Percentiles rank a stretch among this genome's conserved stretches.
Evolutionary conservation across 257 asterid species (phyloP).

Genomic region (Solanum etuberosum): DNA sequence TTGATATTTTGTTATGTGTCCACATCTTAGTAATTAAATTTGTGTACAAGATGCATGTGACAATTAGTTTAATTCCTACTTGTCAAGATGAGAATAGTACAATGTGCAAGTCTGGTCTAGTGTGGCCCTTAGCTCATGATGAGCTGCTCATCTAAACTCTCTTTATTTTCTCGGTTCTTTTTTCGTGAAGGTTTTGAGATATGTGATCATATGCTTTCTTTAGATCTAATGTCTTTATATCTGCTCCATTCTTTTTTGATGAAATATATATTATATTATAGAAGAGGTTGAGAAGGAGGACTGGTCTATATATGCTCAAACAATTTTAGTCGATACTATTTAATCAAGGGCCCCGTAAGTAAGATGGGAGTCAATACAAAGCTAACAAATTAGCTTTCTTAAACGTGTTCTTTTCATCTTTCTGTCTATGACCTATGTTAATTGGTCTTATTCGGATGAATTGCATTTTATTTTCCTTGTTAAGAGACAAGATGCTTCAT

Average conservation of each 20-base stretch:
- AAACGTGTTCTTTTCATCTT: not conserved
- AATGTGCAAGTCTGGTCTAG: not conserved
- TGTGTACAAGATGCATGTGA: not conserved
- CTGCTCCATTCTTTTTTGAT: accelerated
- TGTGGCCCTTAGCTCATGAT: not conserved
- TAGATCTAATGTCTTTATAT: not conserved
- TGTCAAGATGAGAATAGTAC: not conserved
- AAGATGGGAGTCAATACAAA: no score
- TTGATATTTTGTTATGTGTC: not conserved
- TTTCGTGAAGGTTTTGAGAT: not conserved
- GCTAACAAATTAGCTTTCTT: no score
- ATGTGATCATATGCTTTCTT: not conserved
- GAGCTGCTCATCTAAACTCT: not conserved
- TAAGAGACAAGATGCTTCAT: not conserved
- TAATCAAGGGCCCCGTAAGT: no score
- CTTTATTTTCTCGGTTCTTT: not conserved
- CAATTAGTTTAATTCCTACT: not conserved
- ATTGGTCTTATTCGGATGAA: not conserved
- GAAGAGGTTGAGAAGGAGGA: not conserved
- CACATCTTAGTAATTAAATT: not conserved
- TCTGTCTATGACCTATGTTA: not conserved
- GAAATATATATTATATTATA: not conserved
- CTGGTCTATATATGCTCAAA: no score
- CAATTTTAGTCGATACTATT: no score
- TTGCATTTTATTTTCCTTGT: not conserved